Base-by-base conservation (phyloP, 2,329 filamentous ascomycete species). In the Plenodomus tracheiphilus region DNA sequence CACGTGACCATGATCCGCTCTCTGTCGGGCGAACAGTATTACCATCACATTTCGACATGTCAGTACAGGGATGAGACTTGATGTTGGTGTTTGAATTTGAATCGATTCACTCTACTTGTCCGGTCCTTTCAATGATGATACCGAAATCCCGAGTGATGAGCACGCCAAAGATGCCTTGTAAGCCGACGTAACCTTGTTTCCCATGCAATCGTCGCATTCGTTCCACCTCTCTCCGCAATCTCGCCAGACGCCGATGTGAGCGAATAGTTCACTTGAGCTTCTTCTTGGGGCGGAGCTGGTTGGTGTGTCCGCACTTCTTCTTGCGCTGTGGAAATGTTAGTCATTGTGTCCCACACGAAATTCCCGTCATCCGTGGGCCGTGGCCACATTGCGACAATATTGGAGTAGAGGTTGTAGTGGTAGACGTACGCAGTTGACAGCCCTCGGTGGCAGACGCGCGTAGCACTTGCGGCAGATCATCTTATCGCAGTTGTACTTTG, bases 391-490 rank as follows among this genome's bases (percentile, higher is more conserved):
- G 38, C 3, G 5, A 19, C 11, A 8, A 19, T 16, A 10, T 1
- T 22, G 41, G 21, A 19, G 11, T 13, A 13, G 20, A 28, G 19
- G 30, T 10, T 13, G 32, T 13, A 17, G 37, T 37, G 4, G 38
- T 16, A 41, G 22, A 64, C 62, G 46, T 64, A 66, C 62, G 90
- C 94, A 99, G 89, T 99, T 99, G 85, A 93, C 97, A 73, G 94
- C 94, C 86, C 94, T 91, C 69, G 93, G 93, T 66, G 93, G 93
- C 62, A 97, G 91, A 79, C 93, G 92, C 63, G 84, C 83, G 81
- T 97, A 97, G 89, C 94, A 99, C 89, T 99, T 97, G 85, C 94
- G 93, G 91, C 94, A 97, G 81, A 97, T 96, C 68, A 93, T 93
- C 88, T 97, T 97, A 69, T 97, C 94, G 89, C 93, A 97, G 88